Base-by-base conservation (phyloP, 768 basidiomycete species). In the Rhizopogon roseolus region DNA sequence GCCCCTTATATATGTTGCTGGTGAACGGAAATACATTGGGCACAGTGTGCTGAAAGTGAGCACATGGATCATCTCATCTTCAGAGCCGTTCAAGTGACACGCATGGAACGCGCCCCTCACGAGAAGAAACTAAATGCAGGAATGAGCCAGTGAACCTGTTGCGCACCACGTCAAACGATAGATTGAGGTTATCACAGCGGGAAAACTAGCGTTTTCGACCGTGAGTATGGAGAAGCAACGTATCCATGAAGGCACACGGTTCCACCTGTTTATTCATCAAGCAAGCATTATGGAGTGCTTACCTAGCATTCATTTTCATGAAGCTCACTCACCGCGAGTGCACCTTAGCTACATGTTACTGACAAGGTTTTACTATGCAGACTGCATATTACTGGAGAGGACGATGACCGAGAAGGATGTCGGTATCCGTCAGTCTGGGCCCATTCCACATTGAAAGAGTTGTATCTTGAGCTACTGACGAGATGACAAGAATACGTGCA, bases 1-100 rank as follows among this genome's bases (percentile, higher is more conserved):
- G 42, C 19, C 46, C 54, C 34, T 57, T 66, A 68, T 66, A 66
- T 68, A 55, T 19, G 45, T 40, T 42, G 17, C 44, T 37, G 41
- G 42, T 29, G 36, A 28, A 43, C 14, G 4, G 13, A 29, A 32
- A 45, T 19, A 14, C 29, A 19, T n/a, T 11, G 11, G 34, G 34
- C 34, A 34, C 34, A 11, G 34, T n/a, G 42, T 43, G 28, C 46
- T 48, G 34, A 36, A 34, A 29, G 16, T 29, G 52, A 54, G 56
- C 64, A 60, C 43, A 58, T 57, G 63, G 39, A 41, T 41, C 28
- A 39, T 37, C 36, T 27, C 34, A 44, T 11, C 13, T 9, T 29
- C n/a, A 27, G 38, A 50, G 44, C 34, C 34, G 11, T 13, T 34
- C 9, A 36, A 10, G 37, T 41, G 41, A 43, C 10, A 53, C 16